phyloP scores from a whole-genome alignment of 805 yeast genomes.

The Clavispora fructus region DNA sequence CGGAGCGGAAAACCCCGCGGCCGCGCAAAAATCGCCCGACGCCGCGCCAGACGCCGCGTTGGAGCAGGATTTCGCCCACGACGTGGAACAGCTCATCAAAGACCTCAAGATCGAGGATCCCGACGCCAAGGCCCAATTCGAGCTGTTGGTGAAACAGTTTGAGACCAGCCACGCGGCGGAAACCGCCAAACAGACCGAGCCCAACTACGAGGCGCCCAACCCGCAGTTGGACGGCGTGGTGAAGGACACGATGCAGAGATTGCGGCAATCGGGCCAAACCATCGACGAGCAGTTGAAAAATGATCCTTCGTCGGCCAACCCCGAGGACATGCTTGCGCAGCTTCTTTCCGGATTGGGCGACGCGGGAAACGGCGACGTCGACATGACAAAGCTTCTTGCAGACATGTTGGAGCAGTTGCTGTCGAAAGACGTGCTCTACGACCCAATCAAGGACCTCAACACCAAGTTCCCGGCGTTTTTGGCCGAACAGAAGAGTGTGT shows the following conservation, averaged over 20 bases:
- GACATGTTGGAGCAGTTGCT: constrained; percentile 80
- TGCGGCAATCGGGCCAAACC: constrained; percentile 69
- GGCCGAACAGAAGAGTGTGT: constrained; percentile 41
- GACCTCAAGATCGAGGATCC: constrained; percentile 49
- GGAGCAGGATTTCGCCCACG: constrained; percentile 28
- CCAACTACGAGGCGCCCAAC: constrained; percentile 12
- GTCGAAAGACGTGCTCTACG: constrained; percentile 79
- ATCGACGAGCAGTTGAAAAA: constrained; percentile 56
- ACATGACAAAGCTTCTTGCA: constrained; percentile 56
- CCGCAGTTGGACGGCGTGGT: constrained; percentile 67
- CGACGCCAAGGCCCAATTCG: constrained; percentile 47
- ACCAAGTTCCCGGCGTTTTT: constrained; percentile 71
- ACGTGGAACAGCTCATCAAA: constrained; percentile 39
- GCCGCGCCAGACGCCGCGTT: constrained; percentile 15
- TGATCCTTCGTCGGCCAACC: constrained; percentile 36
- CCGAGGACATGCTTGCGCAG: constrained; percentile 57
- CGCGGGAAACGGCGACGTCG: constrained; percentile 43
- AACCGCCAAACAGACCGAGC: constrained; percentile 25
- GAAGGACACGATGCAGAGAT: constrained; percentile 70
- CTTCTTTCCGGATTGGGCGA: constrained; percentile 45
- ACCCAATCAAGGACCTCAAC: constrained; percentile 79
- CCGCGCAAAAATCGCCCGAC: constrained; percentile 9
- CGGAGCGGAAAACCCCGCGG: constrained; percentile 31
- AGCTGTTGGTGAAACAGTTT: constrained; percentile 41
- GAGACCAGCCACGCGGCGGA: constrained; percentile 30